Base-by-base conservation (phyloP, 345 rosid genomes). In the Clausena lansium region DNA sequence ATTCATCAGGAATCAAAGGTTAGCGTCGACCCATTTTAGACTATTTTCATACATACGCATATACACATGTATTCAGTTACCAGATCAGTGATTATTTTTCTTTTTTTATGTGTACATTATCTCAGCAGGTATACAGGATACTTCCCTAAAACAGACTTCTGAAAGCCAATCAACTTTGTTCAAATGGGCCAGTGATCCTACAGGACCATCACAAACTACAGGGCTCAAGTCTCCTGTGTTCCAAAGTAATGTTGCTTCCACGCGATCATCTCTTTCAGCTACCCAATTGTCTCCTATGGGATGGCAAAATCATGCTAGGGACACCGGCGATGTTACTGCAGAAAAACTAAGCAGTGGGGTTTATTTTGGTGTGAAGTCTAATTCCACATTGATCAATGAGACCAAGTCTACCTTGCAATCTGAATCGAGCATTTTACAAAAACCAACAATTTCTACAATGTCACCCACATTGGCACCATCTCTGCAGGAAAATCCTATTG, bases 1-100 rank as follows among this genome's bases (percentile, higher is more conserved):
- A 70, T 71, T 78, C 57, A 73, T 82, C 73, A 19, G 81, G 83
- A 78, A 88, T 73, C 81, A 80, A 87, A 81, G 93, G 99, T 93
- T 74, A 86, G 88, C 74, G 64, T 62, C 79, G 71, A 30, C 64
- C 59, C 60, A 69, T 22, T 76, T 54, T n/a, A 60, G 71, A 81
- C 33, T 66, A 33, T 35, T 24, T 50, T 4, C 39, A 5, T 22
- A 27, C 9, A 10, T 32, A 24, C 10, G 20, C 19, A 5, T 33
- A 15, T 65, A 28, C 66, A 20, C 1, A 20, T 20, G 36, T 19
- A 30, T 30, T 52, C 27, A 30, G 70, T n/a, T 63, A 28, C 45
- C 27, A 63, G 47, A 76, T 35, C 61, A 62, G 50, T 77, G 25
- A 82, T 83, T 58, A 64, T 74, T 52, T 36, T 50, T 69, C 78